Percentiles rank a stretch among this genome's conserved stretches.
Conservation (phyloP, 2,329 filamentous ascomycete species). For the Calcarisporium arbuscula region DNA sequence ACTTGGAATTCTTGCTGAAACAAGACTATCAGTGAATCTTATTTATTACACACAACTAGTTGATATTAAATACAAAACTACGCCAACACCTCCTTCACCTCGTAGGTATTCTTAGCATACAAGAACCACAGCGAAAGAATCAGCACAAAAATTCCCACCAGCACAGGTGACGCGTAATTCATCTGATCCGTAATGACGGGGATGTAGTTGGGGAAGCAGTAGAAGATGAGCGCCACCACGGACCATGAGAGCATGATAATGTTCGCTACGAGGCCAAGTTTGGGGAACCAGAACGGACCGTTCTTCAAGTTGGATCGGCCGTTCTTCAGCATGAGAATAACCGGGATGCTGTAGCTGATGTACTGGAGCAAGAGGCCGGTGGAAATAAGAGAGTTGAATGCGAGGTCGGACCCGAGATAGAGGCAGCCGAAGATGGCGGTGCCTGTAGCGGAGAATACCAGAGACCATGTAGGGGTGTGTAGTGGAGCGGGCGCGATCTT, state of each 20-base stretch:
- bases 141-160: slow-evolving; percentile 12
- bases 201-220: slow-evolving; percentile 20
- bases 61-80: no score
- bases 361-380: slow-evolving; percentile 19
- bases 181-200: slow-evolving; percentile 14
- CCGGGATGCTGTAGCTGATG: slow-evolving; percentile 20
- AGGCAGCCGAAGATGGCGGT: slow-evolving; percentile 20
- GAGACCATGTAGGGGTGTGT: slow-evolving; percentile 18
- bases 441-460: slow-evolving; percentile 15
- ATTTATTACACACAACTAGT: no score
- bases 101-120: slow-evolving; percentile 16
- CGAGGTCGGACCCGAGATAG: slow-evolving; percentile 19
- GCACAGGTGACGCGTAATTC: slow-evolving; percentile 19
- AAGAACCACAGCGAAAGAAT: slow-evolving; percentile 14
- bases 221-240: slow-evolving; percentile 16
- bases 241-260: slow-evolving; percentile 18
- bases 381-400: slow-evolving; percentile 20
- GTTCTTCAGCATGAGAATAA: slow-evolving; percentile 14
- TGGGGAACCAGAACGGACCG: slow-evolving; percentile 21
- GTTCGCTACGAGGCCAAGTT: slow-evolving; percentile 17
- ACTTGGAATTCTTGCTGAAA: no score
- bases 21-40: no score
- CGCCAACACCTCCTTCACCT: slow-evolving; percentile 16
- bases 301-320: slow-evolving; percentile 18
- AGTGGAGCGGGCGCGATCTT: slow-evolving; percentile 16